Base-by-base conservation (phyloP, 2,329 filamentous ascomycete genomes). In the Fusarium siculi region DNA sequence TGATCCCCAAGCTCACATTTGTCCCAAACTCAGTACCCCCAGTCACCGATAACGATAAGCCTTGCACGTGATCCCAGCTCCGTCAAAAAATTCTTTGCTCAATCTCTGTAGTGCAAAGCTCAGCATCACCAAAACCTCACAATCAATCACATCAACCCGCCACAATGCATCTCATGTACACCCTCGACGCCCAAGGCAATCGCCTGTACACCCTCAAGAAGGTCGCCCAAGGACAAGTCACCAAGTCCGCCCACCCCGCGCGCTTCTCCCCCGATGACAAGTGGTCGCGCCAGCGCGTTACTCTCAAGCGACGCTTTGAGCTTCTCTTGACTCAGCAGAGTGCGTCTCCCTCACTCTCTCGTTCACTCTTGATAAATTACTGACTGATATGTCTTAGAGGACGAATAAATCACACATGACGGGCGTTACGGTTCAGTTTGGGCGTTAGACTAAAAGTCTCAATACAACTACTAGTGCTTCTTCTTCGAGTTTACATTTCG, bases 261-360 rank as follows among this genome's bases (percentile, higher is more conserved):
- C 90, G 96, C 77, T 99, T 98, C 88, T 97, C 94, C 52, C 96
- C 96, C 73, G 96, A 99, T 85, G 96, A 99, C 88, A 97, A 98
- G 88, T 98, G 97, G 89, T 97, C 95, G 80, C 93, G 94, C 81
- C 96, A 98, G 86, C 91, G 96, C 78, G 95, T 98, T 55, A 97
- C 95, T 25, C 88, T 98, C 79, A 97, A 98, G 92, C 95, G 93
- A 87, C 90, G 96, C 80, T 98, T 97, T 81, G 92, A 92, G 54
- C 88, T 98, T 73, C 90, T 98, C 71, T 86, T 97, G 82, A 96
- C 93, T 60, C 94, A 97, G 88, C 92, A 86, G 82, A 86, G 87
- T 89, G 74, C 73, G 86, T 85, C 5, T n/a, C 19, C 8, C 23
- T 7, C 7, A 11, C 4, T 4, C 9, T 9, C 23, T 43, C 15